phyloP scores from a whole-genome alignment of 768 basidiomycete species.

The Pisolithus microcarpus region DNA sequence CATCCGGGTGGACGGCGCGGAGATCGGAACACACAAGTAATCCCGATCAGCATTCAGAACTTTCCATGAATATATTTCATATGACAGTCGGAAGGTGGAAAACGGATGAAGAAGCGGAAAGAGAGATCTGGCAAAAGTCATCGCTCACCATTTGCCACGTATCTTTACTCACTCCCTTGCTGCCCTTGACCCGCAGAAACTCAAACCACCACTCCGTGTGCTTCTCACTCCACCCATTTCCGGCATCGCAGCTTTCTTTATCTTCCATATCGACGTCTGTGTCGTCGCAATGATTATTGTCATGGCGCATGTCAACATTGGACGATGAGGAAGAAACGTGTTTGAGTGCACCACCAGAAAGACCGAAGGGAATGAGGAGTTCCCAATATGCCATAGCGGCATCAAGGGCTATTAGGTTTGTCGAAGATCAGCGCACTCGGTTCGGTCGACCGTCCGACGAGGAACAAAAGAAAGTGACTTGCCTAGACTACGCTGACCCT shows the following conservation, averaged over 20 bases:
- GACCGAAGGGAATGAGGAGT: conserved; percentile 67
- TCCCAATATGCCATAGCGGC: conserved; percentile 72
- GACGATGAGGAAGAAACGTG: conserved; percentile 23
- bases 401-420: conserved; percentile 44
- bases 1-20: neutral
- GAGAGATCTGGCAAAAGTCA: neutral
- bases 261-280: neutral
- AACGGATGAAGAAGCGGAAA: conserved; percentile 4
- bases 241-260: conserved; percentile 18
- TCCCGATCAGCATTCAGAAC: neutral
- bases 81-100: too few relatives aligned
- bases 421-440: too few relatives aligned
- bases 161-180: conserved; percentile 80
- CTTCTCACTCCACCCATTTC: conserved; percentile 58
- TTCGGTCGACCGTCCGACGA: neutral
- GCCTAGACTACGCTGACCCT: conserved; percentile 80
- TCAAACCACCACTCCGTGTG: conserved; percentile 72
- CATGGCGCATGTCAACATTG: neutral
- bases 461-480: conserved; percentile 19
- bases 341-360: conserved; percentile 57
- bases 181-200: conserved; percentile 56
- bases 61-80: too few relatives aligned
- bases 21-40: neutral
- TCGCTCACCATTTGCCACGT: conserved; percentile 74
- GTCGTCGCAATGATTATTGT: neutral